A percentile compares a stretch with the other conserved stretches of the same genome.
These are phyloP conservation scores for Hirschioporus abietinus DNA, from an alignment of 768 basidiomycete genomes.

Conservation along the genomic window DNA sequence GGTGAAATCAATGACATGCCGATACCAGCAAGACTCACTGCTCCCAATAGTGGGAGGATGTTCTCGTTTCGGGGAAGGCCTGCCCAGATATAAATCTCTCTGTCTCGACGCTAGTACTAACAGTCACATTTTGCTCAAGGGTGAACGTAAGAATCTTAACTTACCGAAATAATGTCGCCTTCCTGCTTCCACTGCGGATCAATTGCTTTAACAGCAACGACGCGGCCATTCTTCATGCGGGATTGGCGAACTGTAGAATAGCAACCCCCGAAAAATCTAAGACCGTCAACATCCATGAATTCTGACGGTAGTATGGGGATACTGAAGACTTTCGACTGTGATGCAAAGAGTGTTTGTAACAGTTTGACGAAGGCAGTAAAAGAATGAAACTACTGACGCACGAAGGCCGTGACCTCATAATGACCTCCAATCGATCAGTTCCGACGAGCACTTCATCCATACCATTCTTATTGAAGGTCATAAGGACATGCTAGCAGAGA, in stretches of 20 bases:
- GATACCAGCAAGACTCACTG: constrained; percentile 9
- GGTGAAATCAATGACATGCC: constrained; percentile 12
- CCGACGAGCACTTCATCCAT: not conserved
- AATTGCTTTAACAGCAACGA: not conserved
- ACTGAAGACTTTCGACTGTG: not conserved
- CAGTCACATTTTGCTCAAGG: not conserved
- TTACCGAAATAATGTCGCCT: not conserved
- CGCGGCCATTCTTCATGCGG: not conserved
- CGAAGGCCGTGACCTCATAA: not conserved
- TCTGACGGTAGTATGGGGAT: not conserved
- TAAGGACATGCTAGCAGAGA: not conserved
- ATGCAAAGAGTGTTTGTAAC: not conserved
- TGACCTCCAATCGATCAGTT: not conserved
- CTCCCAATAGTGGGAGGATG: constrained; percentile 11
- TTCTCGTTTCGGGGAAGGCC: constrained; percentile 9
- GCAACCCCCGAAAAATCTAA: not conserved
- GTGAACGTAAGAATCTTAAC: not conserved
- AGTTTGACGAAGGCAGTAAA: not conserved
- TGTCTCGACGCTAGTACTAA: constrained; percentile 8
- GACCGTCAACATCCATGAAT: not conserved
- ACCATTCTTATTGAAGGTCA: not conserved
- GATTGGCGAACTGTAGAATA: not conserved
- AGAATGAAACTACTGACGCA: not conserved
- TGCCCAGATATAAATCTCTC: constrained; percentile 12
- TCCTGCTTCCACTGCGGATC: not conserved